A percentile compares a stretch with the other conserved stretches of the same genome.
Conservation (phyloP, 768 basidiomycete genomes). For the Agrocybe chaxingu region DNA sequence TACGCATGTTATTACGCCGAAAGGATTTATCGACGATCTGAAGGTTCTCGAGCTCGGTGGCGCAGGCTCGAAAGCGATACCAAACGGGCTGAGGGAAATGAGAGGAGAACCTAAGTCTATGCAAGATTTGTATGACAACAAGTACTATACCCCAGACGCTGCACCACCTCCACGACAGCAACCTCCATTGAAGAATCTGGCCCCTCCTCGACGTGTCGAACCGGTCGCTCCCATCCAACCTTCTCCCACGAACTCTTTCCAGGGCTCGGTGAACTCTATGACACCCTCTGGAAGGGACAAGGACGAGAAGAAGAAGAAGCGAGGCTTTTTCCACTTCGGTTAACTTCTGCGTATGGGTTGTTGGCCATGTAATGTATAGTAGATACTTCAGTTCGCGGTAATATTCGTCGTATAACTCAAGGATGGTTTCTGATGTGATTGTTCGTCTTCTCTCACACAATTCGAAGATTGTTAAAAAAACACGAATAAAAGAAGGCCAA, state of each 20-base stretch:
- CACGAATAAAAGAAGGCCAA: slow-evolving; percentile 7
- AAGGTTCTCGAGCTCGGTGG: slow-evolving; percentile 87
- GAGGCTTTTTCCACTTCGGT: slow-evolving; percentile 66
- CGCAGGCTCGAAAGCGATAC: slow-evolving; percentile 68
- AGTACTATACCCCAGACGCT: slow-evolving; percentile 66
- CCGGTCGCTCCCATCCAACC: slow-evolving; percentile 36
- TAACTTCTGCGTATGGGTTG: slow-evolving; percentile 2
- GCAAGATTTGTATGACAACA: slow-evolving; percentile 80
- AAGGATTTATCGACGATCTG: slow-evolving; percentile 81
- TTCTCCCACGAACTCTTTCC: slow-evolving; percentile 53
- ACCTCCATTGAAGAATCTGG: slow-evolving; percentile 30
- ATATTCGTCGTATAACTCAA: too few relatives aligned
- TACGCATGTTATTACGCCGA: slow-evolving; percentile 82
- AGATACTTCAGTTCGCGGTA: neutral
- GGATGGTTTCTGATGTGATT: neutral
- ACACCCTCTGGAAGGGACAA: slow-evolving; percentile 41
- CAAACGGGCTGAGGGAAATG: slow-evolving; percentile 62
- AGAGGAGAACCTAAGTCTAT: slow-evolving; percentile 45
- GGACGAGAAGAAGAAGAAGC: slow-evolving; percentile 78
- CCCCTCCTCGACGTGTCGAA: slow-evolving; percentile 29
- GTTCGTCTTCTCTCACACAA: neutral
- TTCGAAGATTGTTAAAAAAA: neutral
- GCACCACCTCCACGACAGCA: slow-evolving; percentile 48
- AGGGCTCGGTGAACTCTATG: slow-evolving; percentile 39
- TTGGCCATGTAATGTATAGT: slow-evolving; percentile 16